Evolutionary conservation across 2,329 filamentous ascomycete genomes (phyloP).

Genomic region (Colletotrichum sojae): DNA sequence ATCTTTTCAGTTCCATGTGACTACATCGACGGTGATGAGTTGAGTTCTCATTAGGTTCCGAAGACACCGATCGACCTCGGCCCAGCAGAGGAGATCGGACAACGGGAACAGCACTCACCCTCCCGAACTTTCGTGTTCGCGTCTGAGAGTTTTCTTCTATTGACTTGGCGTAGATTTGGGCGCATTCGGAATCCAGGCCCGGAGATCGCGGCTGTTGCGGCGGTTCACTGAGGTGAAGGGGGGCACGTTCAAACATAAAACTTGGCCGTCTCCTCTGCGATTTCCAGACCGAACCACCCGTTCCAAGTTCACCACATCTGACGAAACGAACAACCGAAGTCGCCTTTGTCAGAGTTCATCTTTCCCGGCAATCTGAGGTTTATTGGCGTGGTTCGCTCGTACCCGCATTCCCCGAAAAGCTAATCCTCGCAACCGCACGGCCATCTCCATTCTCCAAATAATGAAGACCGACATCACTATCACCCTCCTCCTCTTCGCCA

Average conservation of each 20-base stretch:
- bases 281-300: neutral
- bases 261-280: neutral
- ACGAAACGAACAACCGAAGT: neutral
- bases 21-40: no score
- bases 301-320: neutral
- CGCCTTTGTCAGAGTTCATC: slow-evolving; percentile 1
- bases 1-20: no score
- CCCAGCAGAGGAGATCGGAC: neutral
- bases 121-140: neutral
- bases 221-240: neutral
- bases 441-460: neutral
- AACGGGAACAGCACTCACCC: neutral
- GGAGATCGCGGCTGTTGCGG: neutral
- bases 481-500: slow-evolving; percentile 12
- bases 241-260: neutral
- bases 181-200: neutral
- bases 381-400: slow-evolving; percentile 11
- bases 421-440: slow-evolving; percentile 11
- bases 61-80: neutral
- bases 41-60: neutral
- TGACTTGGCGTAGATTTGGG: neutral
- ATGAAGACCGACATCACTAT: slow-evolving; percentile 8
- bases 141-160: neutral
- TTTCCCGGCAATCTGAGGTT: slow-evolving; percentile 8
- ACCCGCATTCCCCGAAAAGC: slow-evolving; percentile 17